Conservation (phyloP, 805 yeast genomes). For the Saccharomycopsis babjevae region DNA sequence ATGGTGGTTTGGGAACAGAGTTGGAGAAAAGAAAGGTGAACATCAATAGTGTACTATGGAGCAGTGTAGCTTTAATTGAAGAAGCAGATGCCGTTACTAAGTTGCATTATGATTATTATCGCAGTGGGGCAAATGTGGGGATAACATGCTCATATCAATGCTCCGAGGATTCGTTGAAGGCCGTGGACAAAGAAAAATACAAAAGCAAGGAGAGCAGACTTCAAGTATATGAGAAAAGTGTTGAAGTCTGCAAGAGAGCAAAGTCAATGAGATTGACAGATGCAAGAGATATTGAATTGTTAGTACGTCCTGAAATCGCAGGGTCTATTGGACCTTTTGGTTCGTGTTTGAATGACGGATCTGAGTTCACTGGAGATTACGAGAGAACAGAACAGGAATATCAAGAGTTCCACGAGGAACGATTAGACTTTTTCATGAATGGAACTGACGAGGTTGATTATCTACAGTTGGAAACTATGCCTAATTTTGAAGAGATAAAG, state of each 20-base stretch:
- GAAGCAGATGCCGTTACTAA: conserved; percentile 34
- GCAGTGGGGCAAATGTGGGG: conserved; percentile 44
- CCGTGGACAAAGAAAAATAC: conserved; percentile 18
- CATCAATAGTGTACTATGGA: conserved; percentile 47
- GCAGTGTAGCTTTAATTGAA: conserved; percentile 40
- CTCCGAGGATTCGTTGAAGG: conserved; percentile 32
- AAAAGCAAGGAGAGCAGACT: not conserved
- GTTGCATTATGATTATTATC: conserved; percentile 42
- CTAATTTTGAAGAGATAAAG: conserved; percentile 46
- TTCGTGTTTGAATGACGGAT: conserved; percentile 53
- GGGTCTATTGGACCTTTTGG: conserved; percentile 78
- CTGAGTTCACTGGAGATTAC: conserved; percentile 68
- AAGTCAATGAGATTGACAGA: conserved; percentile 3
- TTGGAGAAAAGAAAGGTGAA: conserved; percentile 39
- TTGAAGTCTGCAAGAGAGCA: conserved; percentile 22
- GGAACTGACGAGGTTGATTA: conserved; percentile 37
- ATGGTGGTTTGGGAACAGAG: conserved; percentile 62
- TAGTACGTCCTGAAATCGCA: conserved; percentile 22
- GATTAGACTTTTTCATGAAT: conserved; percentile 31
- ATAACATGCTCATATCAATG: conserved; percentile 56
- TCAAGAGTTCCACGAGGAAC: conserved; percentile 39
- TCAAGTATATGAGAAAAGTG: conserved; percentile 20
- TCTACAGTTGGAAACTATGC: conserved; percentile 65
- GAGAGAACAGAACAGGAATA: conserved; percentile 31
- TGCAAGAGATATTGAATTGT: not conserved